Conservation (phyloP, 352 stramenopile species). For the Phytophthora lateralis region DNA sequence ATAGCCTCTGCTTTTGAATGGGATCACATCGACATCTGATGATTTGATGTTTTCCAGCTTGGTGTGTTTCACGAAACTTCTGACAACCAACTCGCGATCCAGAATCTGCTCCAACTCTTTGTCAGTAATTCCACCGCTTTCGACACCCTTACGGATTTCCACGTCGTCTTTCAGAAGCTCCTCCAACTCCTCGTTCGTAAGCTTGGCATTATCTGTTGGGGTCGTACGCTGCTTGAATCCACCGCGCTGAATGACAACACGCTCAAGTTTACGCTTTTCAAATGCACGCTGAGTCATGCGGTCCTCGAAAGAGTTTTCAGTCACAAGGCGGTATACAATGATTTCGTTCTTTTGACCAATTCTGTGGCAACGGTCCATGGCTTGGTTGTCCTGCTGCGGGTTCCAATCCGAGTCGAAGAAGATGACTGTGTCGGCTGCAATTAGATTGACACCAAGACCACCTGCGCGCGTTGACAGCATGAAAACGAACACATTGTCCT, state of each 20-base stretch:
- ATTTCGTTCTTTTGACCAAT: slow-evolving; percentile 92
- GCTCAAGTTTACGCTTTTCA: slow-evolving; percentile 92
- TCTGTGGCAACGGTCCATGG: slow-evolving; percentile 90
- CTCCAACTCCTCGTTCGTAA: slow-evolving; percentile 81
- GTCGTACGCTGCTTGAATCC: slow-evolving; percentile 72
- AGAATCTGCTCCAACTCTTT: slow-evolving; percentile 69
- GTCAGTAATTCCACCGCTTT: slow-evolving; percentile 74
- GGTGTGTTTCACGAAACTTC: slow-evolving; percentile 70
- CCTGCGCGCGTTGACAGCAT: slow-evolving; percentile 91
- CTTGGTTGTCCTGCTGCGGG: slow-evolving; percentile 95
- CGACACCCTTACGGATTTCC: slow-evolving; percentile 67
- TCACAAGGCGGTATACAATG: slow-evolving; percentile 93
- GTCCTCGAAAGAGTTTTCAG: slow-evolving; percentile 94
- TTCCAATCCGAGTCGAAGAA: slow-evolving; percentile 99
- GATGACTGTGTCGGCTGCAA: slow-evolving; percentile 97
- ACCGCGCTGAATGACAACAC: slow-evolving; percentile 87
- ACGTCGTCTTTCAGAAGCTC: slow-evolving; percentile 79
- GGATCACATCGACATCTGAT: slow-evolving; percentile 34
- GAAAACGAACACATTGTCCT: slow-evolving; percentile 81
- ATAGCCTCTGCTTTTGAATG: slow-evolving; percentile 69
- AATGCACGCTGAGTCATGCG: slow-evolving; percentile 92
- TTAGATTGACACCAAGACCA: slow-evolving; percentile 97
- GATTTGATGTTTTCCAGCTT: slow-evolving; percentile 17
- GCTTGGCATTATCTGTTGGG: slow-evolving; percentile 31
- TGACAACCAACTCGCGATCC: slow-evolving; percentile 72